Evolutionary conservation across 1,284 basidiomycete species (phyloP).

Genomic region (Pulchroboletus neoregius): DNA sequence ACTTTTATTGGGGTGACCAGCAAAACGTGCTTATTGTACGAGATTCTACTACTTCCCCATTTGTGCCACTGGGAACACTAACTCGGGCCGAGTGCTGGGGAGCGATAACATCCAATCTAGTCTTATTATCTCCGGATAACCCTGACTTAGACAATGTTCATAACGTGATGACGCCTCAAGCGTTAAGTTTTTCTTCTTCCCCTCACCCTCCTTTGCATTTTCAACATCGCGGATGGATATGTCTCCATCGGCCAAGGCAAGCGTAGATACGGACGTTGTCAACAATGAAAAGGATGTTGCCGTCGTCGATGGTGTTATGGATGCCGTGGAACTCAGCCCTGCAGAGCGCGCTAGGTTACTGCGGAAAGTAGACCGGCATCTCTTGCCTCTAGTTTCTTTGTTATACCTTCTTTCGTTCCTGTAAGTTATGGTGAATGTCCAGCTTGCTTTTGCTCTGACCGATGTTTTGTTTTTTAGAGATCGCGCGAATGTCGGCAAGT

Average conservation of each 20-base stretch:
- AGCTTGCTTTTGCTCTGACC: background rate
- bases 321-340: constrained; percentile 20
- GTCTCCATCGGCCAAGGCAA: constrained; percentile 12
- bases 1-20: no score
- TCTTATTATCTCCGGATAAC: no score
- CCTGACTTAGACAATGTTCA: no score
- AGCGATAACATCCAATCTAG: no score
- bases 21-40: no score
- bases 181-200: background rate
- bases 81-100: no score
- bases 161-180: background rate
- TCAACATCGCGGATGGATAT: constrained; percentile 7
- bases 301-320: background rate
- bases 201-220: background rate
- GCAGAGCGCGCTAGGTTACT: constrained; percentile 37
- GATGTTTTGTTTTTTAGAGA: constrained; percentile 28
- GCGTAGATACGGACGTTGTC: constrained; percentile 12
- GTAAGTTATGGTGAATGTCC: constrained; percentile 33
- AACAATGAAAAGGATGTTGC: constrained; percentile 17
- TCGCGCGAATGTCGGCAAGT: constrained; percentile 35
- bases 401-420: constrained; percentile 59
- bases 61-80: no score
- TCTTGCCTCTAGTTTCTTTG: constrained; percentile 49
- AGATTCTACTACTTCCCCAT: no score
- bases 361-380: constrained; percentile 47